phyloP scores from a whole-genome alignment of 1,284 basidiomycete species.

The Pseudozyma tsukubaensis region DNA sequence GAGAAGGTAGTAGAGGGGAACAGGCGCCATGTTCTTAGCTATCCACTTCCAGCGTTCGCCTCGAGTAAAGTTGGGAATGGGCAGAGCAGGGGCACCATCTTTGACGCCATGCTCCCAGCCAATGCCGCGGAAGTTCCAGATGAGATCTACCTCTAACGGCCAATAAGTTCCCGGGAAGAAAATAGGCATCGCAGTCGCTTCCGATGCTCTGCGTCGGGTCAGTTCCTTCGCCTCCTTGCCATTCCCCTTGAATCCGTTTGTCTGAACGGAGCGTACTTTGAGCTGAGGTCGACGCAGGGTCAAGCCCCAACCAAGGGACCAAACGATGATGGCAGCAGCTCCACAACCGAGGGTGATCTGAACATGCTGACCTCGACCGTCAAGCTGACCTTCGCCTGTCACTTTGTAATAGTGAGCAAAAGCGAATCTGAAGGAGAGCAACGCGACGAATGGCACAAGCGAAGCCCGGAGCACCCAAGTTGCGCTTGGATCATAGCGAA shows the following conservation, averaged over 20 bases:
- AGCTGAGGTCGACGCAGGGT: constrained; percentile 13
- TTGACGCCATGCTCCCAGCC: constrained; percentile 50
- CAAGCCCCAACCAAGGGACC: constrained; percentile 24
- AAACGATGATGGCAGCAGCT: constrained; percentile 10
- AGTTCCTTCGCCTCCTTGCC: background rate
- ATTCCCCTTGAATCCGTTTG: constrained; percentile 1
- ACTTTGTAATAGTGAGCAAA: constrained; percentile 28
- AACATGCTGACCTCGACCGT: constrained; percentile 27
- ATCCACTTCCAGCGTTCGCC: constrained; percentile 21
- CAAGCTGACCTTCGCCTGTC: constrained; percentile 18
- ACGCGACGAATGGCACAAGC: constrained; percentile 22
- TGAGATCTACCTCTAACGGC: constrained; percentile 41
- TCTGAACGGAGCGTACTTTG: background rate
- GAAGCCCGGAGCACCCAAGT: constrained; percentile 25
- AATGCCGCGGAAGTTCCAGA: constrained; percentile 35
- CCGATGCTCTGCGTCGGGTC: background rate
- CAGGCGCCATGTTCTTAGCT: background rate
- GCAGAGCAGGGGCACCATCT: constrained; percentile 19
- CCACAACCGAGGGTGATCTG: constrained; percentile 26
- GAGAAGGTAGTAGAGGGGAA: constrained; percentile 12
- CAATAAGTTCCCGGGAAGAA: constrained; percentile 35
- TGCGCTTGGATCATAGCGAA: constrained; percentile 20
- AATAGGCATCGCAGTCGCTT: constrained; percentile 10
- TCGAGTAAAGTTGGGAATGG: constrained; percentile 11
- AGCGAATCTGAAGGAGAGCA: constrained; percentile 18